Evolutionary conservation across 2,329 filamentous ascomycete genomes (phyloP), one percentile per base, ranked within the genome.

Genomic region (Fusarium tanahbumbuense): DNA sequence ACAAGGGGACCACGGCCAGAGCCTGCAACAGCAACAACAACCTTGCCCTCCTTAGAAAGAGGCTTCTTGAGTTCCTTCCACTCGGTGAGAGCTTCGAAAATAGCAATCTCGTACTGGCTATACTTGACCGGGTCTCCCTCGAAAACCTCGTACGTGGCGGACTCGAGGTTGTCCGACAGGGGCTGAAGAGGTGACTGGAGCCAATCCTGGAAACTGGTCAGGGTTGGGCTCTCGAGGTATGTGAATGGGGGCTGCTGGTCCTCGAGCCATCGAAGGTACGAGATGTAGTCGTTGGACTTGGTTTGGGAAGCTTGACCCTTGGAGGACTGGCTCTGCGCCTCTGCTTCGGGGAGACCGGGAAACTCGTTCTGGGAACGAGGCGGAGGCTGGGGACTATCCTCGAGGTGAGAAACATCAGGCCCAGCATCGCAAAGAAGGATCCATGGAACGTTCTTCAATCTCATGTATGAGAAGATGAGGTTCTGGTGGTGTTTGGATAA

Each of bases 41-140:
- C 90, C 6, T 88, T 87, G 20, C 90, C 91, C 49, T 89, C 86
- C 12, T 87, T 85, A 15, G 91, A 91, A 0, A 91, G 93, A 1
- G 93, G 90, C 76, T 93, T 94, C 32, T 87, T 84, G 62, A 93
- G 85, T 40, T 85, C 82, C 62, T 86, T 86, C 91, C 96, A 97
- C 76, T 98, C 94, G 15, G 83, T 85, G 67, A 99, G 84, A 1
- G 96, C 95, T 70, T 92, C 89, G 6, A 89, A 88, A 60, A 97
- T 91, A 16, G 96, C 96, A 47, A 87, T 85, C 79, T 98, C 94
- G 78, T 99, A 99, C 86, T 95, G 97, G 70, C 94, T 90, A 78
- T 99, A 99, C 81, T 99, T 99, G 81, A 99, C 92, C 0, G 96
- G 96, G 70, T 99, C 97, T 73, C 97, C 97, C 79, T 99, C 96